Conservation (phyloP, 208 protist genomes). For the Wallacemonas sp. region DNA sequence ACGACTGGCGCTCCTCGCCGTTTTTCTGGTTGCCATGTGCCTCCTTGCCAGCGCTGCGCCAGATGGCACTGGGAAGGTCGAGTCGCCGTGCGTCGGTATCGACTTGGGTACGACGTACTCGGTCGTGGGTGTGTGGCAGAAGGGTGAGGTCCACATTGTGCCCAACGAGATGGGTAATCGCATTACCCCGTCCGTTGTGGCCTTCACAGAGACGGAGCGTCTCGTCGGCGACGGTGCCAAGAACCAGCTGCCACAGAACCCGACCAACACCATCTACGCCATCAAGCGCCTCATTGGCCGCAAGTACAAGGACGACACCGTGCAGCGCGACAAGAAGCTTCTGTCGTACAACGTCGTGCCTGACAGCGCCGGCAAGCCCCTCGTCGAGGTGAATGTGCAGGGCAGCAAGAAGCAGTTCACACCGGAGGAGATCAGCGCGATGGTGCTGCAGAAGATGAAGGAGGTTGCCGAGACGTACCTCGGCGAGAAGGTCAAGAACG, state of each 20-base stretch:
- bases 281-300: conserved; percentile 95
- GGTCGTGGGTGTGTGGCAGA: conserved; percentile 96
- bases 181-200: conserved; percentile 98
- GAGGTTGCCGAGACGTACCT: conserved; percentile 96
- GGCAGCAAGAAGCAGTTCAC: conserved; percentile 91
- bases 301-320: conserved; percentile 80
- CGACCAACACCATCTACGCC: conserved; percentile 93
- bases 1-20: conserved; percentile 2
- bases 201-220: conserved; percentile 95
- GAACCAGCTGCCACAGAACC: conserved; percentile 92
- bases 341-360: conserved; percentile 94
- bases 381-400: conserved; percentile 76
- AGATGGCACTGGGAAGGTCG: conserved; percentile 73
- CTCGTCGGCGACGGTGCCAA: conserved; percentile 95
- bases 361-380: conserved; percentile 82
- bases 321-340: conserved; percentile 96
- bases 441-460: conserved; percentile 98
- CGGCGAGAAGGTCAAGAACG: conserved; percentile 91
- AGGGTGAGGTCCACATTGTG: conserved; percentile 96
- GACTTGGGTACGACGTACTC: conserved; percentile 97
- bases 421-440: conserved; percentile 96
- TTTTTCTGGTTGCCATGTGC: conserved; percentile 21
- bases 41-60: conserved; percentile 37
- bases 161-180: conserved; percentile 98
- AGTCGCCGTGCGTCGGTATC: conserved; percentile 91